Evolutionary conservation across 352 stramenopile genomes (phyloP).

Genomic region (Phytophthora colocasiae): DNA sequence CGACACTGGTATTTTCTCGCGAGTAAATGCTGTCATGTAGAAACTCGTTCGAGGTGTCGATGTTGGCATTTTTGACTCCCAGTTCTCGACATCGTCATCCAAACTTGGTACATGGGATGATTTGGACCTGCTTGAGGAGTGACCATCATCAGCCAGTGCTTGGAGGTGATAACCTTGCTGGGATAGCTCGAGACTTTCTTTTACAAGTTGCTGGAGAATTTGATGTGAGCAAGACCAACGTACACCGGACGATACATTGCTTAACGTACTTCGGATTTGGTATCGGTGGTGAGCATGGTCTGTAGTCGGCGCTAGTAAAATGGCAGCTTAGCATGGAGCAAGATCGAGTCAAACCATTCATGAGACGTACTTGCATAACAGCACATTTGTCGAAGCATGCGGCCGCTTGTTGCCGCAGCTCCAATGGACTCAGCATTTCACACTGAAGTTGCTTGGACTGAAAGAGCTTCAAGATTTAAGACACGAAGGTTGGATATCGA

Average conservation of each 20-base stretch:
- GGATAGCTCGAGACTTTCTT: constrained; percentile 51
- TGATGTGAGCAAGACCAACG: background rate
- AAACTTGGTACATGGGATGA: constrained; percentile 31
- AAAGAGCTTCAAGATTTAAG: constrained; percentile 24
- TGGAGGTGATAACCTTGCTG: constrained; percentile 66
- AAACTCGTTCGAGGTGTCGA: constrained; percentile 42
- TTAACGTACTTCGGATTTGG: constrained; percentile 25
- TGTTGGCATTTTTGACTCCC: background rate
- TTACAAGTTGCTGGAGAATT: constrained; percentile 38
- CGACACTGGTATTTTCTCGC: constrained; percentile 25
- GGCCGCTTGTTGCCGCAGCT: constrained; percentile 38
- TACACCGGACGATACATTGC: background rate
- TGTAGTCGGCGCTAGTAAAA: constrained; percentile 31
- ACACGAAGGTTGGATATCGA: constrained; percentile 1
- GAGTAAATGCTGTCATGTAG: constrained; percentile 44
- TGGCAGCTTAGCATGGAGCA: background rate
- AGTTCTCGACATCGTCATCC: constrained; percentile 6
- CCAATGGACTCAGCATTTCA: constrained; percentile 28
- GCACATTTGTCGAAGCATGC: constrained; percentile 46
- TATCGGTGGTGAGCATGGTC: constrained; percentile 15
- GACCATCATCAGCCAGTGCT: constrained; percentile 40
- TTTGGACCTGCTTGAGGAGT: constrained; percentile 15
- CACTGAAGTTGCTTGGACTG: constrained; percentile 39
- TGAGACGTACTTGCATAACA: constrained; percentile 39
- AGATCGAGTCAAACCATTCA: background rate